A percentile compares a stretch with the other conserved stretches of the same genome.
Conservation (phyloP, 208 protist species). For the Trypanosoma vivax region DNA sequence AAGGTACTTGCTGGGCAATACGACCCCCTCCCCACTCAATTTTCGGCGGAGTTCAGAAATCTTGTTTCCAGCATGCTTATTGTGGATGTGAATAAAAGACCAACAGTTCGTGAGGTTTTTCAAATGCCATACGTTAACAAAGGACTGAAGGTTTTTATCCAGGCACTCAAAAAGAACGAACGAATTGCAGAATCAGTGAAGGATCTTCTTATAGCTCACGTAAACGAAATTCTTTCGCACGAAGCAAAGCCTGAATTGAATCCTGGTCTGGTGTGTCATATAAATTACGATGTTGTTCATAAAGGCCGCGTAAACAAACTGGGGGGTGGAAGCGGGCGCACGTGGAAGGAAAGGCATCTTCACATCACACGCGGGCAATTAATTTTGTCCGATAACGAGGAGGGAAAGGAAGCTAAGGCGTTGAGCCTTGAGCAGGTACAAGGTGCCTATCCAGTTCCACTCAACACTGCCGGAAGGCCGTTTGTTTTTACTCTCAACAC, state of each 20-base stretch:
- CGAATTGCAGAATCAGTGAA: conserved; percentile 61
- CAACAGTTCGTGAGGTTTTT: conserved; percentile 66
- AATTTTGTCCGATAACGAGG: conserved; percentile 66
- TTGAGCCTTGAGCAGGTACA: conserved; percentile 77
- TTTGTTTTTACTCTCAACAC: conserved; percentile 82
- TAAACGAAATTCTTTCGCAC: conserved; percentile 62
- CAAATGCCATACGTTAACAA: conserved; percentile 67
- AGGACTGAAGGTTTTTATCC: conserved; percentile 76
- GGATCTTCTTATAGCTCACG: conserved; percentile 46
- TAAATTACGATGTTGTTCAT: conserved; percentile 68
- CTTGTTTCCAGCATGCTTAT: conserved; percentile 67
- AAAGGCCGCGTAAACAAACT: conserved; percentile 68
- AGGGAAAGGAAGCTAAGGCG: conserved; percentile 64
- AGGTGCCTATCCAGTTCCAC: conserved; percentile 65
- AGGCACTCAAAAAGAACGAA: conserved; percentile 73
- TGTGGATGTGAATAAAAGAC: conserved; percentile 58
- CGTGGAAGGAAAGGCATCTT: conserved; percentile 70
- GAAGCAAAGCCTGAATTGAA: conserved; percentile 17
- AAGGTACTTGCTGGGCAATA: conserved; percentile 67
- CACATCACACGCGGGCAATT: conserved; percentile 65
- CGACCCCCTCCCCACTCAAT: conserved; percentile 54
- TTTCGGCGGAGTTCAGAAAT: conserved; percentile 49
- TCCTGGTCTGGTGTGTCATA: conserved; percentile 37
- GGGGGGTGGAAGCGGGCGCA: conserved; percentile 41
- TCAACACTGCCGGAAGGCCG: conserved; percentile 44